These are phyloP conservation scores for Poronia punctata DNA, from an alignment of 495 filamentous ascomycete species.

Conservation along the genomic window DNA sequence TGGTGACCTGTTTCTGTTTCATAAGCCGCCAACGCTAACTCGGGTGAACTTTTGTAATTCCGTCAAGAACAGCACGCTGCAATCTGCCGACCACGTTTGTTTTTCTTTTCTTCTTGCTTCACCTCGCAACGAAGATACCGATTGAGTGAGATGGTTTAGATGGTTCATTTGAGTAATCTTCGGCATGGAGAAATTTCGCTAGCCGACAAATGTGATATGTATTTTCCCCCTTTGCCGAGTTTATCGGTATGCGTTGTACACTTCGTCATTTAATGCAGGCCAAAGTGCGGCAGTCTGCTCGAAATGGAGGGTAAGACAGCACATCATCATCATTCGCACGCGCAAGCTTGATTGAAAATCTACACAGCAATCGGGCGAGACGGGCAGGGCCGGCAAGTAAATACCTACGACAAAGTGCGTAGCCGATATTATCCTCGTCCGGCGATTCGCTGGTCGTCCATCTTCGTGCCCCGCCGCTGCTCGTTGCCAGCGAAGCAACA, in stretches of 20 bases:
- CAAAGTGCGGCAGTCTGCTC: constrained; percentile 2
- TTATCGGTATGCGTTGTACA: constrained; percentile 1
- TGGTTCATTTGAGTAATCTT: too few relatives aligned
- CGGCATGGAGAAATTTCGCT: too few relatives aligned
- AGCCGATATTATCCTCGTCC: not conserved
- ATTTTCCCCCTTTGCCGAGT: not conserved
- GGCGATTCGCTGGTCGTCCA: constrained; percentile 1
- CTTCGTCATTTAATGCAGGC: constrained; percentile 3
- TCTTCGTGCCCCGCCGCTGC: constrained; percentile 5
- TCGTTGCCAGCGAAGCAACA: constrained; percentile 12
- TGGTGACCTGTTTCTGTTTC: too few relatives aligned
- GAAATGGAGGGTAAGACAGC: constrained; percentile 9
- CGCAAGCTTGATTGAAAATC: not conserved
- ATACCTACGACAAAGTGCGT: too few relatives aligned
- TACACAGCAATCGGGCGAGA: constrained; percentile 1
- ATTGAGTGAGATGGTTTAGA: too few relatives aligned
- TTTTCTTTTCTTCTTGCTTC: too few relatives aligned
- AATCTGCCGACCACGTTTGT: too few relatives aligned
- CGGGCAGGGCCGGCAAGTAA: not conserved
- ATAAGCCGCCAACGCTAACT: too few relatives aligned
- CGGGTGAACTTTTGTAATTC: too few relatives aligned
- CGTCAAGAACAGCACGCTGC: too few relatives aligned
- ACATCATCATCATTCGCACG: constrained; percentile 4
- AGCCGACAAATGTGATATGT: not conserved
- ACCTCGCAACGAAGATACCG: too few relatives aligned